Conservation (phyloP, 2,329 filamentous ascomycete genomes). For the Trichophyton equinum region DNA sequence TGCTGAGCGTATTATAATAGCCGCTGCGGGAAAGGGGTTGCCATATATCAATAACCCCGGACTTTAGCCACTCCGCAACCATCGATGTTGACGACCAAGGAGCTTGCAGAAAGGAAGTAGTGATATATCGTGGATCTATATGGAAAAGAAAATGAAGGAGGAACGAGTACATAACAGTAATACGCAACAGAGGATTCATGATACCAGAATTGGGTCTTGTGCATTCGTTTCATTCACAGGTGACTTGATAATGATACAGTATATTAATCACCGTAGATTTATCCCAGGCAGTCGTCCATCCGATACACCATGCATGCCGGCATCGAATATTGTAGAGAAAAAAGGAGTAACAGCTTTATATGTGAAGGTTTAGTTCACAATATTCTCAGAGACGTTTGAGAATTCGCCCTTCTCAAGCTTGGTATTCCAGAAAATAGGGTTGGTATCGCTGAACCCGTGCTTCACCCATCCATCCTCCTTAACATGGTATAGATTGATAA, state of each 20-base stretch:
- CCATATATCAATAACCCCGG: no score
- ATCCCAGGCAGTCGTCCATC: neutral
- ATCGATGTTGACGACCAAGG: no score
- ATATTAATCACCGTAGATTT: slow-evolving; percentile 2
- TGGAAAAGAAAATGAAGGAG: no score
- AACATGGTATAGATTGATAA: slow-evolving; percentile 97
- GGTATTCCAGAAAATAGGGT: slow-evolving; percentile 99
- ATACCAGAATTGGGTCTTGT: neutral
- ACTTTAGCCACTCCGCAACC: no score
- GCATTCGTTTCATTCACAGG: neutral
- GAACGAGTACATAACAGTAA: no score
- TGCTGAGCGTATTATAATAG: no score
- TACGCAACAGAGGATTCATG: no score
- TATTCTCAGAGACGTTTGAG: slow-evolving; percentile 61
- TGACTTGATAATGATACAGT: neutral
- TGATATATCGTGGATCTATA: no score
- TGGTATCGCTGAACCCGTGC: slow-evolving; percentile 95
- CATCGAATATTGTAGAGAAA: neutral
- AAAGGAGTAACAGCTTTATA: neutral
- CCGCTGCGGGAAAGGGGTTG: no score
- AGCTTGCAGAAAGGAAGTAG: no score
- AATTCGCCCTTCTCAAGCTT: slow-evolving; percentile 99
- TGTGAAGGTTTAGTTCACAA: slow-evolving; percentile 36
- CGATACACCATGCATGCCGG: neutral
- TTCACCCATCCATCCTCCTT: slow-evolving; percentile 99